Conservation (phyloP, 1,139 yeast species). For the Hyphopichia khmerensis region DNA sequence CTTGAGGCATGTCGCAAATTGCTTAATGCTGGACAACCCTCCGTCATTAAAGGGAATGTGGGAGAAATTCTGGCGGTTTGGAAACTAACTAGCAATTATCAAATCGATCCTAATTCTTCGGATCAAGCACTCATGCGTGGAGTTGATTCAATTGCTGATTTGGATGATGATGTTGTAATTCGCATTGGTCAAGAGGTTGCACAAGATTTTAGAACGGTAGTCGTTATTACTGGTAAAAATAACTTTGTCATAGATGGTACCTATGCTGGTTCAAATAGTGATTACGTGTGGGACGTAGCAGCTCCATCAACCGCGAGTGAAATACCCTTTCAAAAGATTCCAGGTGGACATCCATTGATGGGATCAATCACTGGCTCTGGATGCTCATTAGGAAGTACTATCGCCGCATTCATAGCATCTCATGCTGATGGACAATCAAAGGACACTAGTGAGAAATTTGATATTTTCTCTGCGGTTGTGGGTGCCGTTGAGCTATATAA, state of each 20-base stretch:
- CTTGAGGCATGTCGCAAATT: conserved; percentile 46
- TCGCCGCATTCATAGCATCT: conserved; percentile 61
- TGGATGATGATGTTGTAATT: conserved; percentile 26
- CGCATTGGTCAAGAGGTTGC: conserved; percentile 56
- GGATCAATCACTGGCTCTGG: conserved; percentile 86
- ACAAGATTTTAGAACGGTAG: conserved; percentile 53
- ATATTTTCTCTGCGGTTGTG: conserved; percentile 48
- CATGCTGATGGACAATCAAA: conserved; percentile 21
- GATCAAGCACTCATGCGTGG: conserved; percentile 60
- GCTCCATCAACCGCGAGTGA: not conserved
- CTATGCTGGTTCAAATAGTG: not conserved
- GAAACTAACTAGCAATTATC: conserved; percentile 27
- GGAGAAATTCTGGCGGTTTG: conserved; percentile 67
- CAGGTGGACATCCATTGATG: conserved; percentile 70
- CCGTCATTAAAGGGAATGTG: conserved; percentile 82
- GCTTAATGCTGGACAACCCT: conserved; percentile 56
- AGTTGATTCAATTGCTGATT: conserved; percentile 57
- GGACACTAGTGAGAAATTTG: conserved; percentile 8
- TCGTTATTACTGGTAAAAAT: conserved; percentile 59
- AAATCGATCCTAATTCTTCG: conserved; percentile 36
- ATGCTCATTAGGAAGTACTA: conserved; percentile 76
- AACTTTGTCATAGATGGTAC: conserved; percentile 28
- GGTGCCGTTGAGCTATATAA: conserved; percentile 66
- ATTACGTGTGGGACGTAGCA: conserved; percentile 1
- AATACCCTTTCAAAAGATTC: conserved; percentile 18